Evolutionary conservation across 805 yeast genomes (phyloP), one percentile per base, ranked within the genome.

Genomic region (Kluyveromyces nonfermentans): DNA sequence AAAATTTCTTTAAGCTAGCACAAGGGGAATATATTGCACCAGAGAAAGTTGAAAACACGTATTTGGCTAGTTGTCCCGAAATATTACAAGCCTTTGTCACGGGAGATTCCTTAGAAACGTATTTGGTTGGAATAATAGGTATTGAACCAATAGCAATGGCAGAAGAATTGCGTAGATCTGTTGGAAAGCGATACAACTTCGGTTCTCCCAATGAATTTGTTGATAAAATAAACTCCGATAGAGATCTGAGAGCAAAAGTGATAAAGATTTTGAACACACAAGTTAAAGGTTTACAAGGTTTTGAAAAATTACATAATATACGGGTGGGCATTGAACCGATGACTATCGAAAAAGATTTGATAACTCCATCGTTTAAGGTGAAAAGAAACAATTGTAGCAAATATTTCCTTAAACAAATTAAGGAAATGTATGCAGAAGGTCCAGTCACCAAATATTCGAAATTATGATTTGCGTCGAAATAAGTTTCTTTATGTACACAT

Each of bases 1-100:
- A 83, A 68, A 84, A 83, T 64, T 82, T 83, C 65, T 83, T 82
- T 70, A 83, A 83, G 51, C 58, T 77, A 43, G 68, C 80, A 3
- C 82, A 77, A 56, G 82, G 82, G 40, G 81, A 77, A 62, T 83
- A 82, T 60, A 74, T 83, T 44, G 82, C 87, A 1, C 85, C 87
- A 16, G 93, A 83, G 55, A 80, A 76, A 60, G 76, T 83, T 51
- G 90, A 83, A 56, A 80, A 78, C 54, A 62, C 66, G 14, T 82
- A 82, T 58, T 58, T 78, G 31, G 69, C 82, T 0, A 64, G 69
- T 21, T 71, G 74, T 51, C 71, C 82, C 1, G 59, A 68, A 22
- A 55, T 78, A 15, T 56, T 72, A 4, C 87, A 81, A 60, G 54
- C 76, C 12, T 80, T 71, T 54, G 76, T 72, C 5, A 80, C 79